phyloP scores from a whole-genome alignment of 129 eudicot genomes.

The Tagetes patula region DNA sequence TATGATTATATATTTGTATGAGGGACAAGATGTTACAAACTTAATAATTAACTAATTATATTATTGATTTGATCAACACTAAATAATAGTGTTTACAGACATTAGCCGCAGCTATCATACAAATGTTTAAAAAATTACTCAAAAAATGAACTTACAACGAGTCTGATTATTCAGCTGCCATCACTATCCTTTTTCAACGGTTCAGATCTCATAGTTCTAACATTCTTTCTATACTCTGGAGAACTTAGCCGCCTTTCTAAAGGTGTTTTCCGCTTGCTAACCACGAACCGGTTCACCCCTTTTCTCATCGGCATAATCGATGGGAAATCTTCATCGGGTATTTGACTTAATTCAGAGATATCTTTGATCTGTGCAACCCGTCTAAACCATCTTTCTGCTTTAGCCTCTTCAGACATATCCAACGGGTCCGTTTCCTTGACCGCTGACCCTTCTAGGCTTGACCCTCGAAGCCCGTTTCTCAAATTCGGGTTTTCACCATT shows the following conservation, averaged over 20 bases:
- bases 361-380: conserved; percentile 95
- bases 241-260: conserved; percentile 77
- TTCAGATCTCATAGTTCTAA: conserved; percentile 49
- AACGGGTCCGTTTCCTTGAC: conserved; percentile 80
- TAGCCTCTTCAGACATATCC: conserved; percentile 99
- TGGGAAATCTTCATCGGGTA: conserved; percentile 94
- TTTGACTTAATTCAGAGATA: conserved; percentile 83
- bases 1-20: neutral
- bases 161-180: conserved; percentile 12
- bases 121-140: conserved; percentile 13
- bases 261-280: conserved; percentile 94
- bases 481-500: conserved; percentile 23
- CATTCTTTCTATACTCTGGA: conserved; percentile 59
- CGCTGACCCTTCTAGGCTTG: conserved; percentile 90
- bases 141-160: conserved; percentile 16
- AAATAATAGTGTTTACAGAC: neutral
- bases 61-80: neutral
- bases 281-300: conserved; percentile 93
- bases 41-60: neutral
- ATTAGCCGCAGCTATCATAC: conserved; percentile 19
- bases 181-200: conserved; percentile 48
- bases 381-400: conserved; percentile 88
- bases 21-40: neutral
- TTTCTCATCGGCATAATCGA: conserved; percentile 97
- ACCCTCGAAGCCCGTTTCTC: conserved; percentile 50